A percentile compares a stretch with the other conserved stretches of the same genome.
phyloP scores from a whole-genome alignment of 306 rosid genomes.

The Prunus mira region DNA sequence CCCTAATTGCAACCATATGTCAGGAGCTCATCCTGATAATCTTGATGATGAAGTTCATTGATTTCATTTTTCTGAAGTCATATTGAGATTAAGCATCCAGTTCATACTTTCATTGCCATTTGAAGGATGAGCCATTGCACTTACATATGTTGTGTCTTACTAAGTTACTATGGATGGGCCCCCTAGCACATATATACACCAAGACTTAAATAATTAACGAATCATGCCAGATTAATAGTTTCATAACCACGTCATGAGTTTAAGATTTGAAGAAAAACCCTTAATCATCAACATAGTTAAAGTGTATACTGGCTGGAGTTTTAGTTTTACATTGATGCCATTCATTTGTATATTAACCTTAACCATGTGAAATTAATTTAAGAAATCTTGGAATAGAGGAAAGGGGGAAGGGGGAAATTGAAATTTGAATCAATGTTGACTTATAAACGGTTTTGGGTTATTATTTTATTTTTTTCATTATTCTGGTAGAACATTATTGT shows the following conservation, averaged over 20 bases:
- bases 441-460: background rate
- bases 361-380: background rate
- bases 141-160: background rate
- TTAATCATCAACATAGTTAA: background rate
- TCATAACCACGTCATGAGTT: background rate
- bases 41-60: background rate
- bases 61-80: background rate
- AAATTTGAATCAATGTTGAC: background rate
- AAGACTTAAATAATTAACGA: background rate
- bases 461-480: background rate
- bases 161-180: too few species aligned
- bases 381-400: background rate
- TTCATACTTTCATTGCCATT: background rate
- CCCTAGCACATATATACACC: too few species aligned
- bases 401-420: background rate
- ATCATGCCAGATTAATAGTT: background rate
- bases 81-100: background rate
- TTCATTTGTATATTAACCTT: background rate
- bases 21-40: too few species aligned
- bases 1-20: background rate
- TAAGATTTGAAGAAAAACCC: background rate
- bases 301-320: background rate
- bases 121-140: background rate
- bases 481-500: background rate
- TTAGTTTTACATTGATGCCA: too few species aligned